phyloP scores from a whole-genome alignment of 345 rosid genomes.

The Cochlearia excelsa region DNA sequence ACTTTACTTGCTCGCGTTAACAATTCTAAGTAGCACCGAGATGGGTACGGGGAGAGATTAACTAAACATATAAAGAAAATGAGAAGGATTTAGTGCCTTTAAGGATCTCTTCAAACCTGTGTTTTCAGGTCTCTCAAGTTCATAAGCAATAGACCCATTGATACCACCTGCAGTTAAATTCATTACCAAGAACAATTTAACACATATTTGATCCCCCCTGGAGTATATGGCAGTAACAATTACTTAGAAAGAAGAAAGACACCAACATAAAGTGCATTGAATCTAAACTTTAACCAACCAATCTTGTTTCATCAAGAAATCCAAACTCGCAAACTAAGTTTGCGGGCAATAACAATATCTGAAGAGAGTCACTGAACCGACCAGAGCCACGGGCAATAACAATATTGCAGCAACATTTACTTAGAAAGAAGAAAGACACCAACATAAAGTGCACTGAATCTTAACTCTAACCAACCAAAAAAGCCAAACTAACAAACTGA shows the following conservation, averaged over 20 bases:
- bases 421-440: neutral
- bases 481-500: slow-evolving; percentile 2
- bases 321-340: too few species aligned
- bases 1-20: slow-evolving; percentile 5
- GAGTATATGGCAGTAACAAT: neutral
- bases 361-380: too few species aligned
- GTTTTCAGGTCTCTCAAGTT: slow-evolving; percentile 92
- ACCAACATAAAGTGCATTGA: neutral
- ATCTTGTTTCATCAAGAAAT: slow-evolving; percentile 5
- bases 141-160: slow-evolving; percentile 83
- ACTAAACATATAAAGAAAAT: too few species aligned
- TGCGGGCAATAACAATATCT: too few species aligned
- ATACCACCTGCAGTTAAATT: slow-evolving; percentile 62
- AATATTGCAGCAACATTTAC: neutral
- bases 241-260: slow-evolving; percentile 1
- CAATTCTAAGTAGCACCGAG: too few species aligned
- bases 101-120: slow-evolving; percentile 74
- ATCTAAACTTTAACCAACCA: neutral
- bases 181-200: slow-evolving; percentile 3
- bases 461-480: neutral
- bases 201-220: neutral
- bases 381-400: too few species aligned
- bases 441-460: neutral
- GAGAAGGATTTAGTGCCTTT: slow-evolving; percentile 44
- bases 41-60: too few species aligned